phyloP scores from a whole-genome alignment of 139 green algal species.

The Haematococcus sp. region DNA sequence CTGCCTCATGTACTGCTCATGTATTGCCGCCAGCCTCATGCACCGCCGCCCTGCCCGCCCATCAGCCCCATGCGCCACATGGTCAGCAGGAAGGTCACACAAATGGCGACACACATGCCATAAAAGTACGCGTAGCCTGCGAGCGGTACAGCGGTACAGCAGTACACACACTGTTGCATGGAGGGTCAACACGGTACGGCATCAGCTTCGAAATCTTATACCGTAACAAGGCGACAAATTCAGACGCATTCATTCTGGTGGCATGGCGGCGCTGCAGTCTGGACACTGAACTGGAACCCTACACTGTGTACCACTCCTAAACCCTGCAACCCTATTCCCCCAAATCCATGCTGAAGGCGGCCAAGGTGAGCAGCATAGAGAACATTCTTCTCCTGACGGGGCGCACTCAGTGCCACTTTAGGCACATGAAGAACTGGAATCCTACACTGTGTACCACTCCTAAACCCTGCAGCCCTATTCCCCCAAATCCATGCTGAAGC shows the following conservation, averaged over 20 bases:
- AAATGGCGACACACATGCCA: not conserved
- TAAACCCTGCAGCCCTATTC: not conserved
- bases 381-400: too few species aligned
- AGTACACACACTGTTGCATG: too few species aligned
- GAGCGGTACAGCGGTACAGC: not conserved
- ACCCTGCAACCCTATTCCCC: not conserved
- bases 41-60: too few species aligned
- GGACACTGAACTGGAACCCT: not conserved
- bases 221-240: too few species aligned
- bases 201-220: too few species aligned
- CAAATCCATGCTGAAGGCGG: not conserved
- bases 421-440: not conserved
- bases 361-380: too few species aligned
- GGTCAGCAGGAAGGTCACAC: not conserved
- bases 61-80: conserved; percentile 3
- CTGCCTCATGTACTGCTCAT: too few species aligned
- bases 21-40: too few species aligned
- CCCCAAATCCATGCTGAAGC: not conserved
- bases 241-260: too few species aligned
- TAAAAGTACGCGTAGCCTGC: conserved; percentile 2
- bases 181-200: not conserved
- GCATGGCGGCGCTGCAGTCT: too few species aligned
- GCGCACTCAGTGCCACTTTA: not conserved
- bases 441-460: not conserved
- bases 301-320: not conserved